A percentile compares a stretch with the other conserved stretches of the same genome.
Evolutionary conservation across 2,329 filamentous ascomycete genomes (phyloP).

Genomic region (Pyrenophora seminiperda): DNA sequence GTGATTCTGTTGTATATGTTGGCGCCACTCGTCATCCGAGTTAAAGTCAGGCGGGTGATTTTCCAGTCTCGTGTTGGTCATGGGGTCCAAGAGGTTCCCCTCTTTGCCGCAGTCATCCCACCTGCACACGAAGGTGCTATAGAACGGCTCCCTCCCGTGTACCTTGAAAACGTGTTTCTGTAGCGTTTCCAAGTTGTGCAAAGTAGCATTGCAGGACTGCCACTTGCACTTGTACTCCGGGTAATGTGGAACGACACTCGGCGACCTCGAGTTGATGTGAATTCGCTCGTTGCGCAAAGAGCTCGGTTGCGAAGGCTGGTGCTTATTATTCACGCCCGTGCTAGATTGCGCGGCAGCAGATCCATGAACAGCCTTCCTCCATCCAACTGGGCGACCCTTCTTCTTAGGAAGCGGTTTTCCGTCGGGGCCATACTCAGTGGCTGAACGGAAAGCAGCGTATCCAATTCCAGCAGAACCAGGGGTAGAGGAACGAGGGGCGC

Average conservation of each 20-base stretch:
- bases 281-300: constrained; percentile 35
- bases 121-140: constrained; percentile 51
- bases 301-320: constrained; percentile 32
- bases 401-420: constrained; percentile 49
- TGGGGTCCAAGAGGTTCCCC: constrained; percentile 26
- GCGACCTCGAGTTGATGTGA: constrained; percentile 38
- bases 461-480: constrained; percentile 36
- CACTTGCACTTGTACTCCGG: constrained; percentile 63
- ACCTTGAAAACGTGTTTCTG: constrained; percentile 64
- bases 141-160: constrained; percentile 51
- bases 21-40: constrained; percentile 51
- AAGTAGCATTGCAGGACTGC: constrained; percentile 60
- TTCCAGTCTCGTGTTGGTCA: constrained; percentile 31
- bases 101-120: constrained; percentile 53
- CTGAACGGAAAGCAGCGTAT: constrained; percentile 51
- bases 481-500: constrained; percentile 27
- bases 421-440: constrained; percentile 36
- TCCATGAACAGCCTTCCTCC: constrained; percentile 56
- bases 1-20: constrained; percentile 60
- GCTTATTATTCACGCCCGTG: constrained; percentile 29
- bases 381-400: constrained; percentile 56
- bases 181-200: constrained; percentile 66
- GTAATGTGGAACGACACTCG: constrained; percentile 44
- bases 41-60: constrained; percentile 43
- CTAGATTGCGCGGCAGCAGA: constrained; percentile 35